These are phyloP conservation scores for Leucoagaricus sp. DNA, from an alignment of 1,284 basidiomycete genomes.

Conservation along the genomic window DNA sequence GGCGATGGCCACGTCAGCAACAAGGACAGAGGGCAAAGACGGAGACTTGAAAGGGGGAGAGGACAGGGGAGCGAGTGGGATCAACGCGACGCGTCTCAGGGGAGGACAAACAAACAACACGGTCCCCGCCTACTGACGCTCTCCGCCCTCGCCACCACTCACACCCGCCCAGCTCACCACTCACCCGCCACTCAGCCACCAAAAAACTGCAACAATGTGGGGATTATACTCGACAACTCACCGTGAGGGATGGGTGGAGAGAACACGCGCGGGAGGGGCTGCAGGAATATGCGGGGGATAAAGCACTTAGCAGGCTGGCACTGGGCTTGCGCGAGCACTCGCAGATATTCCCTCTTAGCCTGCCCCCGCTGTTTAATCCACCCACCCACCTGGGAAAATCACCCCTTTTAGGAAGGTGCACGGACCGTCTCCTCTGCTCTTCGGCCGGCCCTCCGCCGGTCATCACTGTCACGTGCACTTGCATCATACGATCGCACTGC, in stretches of 20 bases:
- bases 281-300: conserved; percentile 6
- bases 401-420: conserved; percentile 7
- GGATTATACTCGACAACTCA: conserved; percentile 1
- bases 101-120: conserved; percentile 19
- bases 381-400: conserved; percentile 13
- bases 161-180: neutral
- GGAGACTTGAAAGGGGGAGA: neutral
- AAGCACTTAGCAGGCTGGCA: conserved; percentile 14
- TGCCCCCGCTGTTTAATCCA: conserved; percentile 15
- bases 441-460: conserved; percentile 7
- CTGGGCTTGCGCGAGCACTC: conserved; percentile 11
- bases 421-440: conserved; percentile 8
- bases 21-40: neutral
- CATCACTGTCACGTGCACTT: neutral
- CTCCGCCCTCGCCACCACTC: conserved; percentile 2
- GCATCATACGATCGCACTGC: conserved; percentile 6
- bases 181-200: neutral
- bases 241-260: neutral
- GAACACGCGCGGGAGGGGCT: neutral
- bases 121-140: conserved; percentile 10
- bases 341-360: conserved; percentile 13
- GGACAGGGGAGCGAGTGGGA: neutral
- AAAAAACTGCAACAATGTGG: conserved; percentile 9
- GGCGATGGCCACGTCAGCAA: conserved; percentile 9
- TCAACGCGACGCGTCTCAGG: conserved; percentile 19